Evolutionary conservation across 208 protist species (phyloP).

Genomic region (Leishmania aethiopica): DNA sequence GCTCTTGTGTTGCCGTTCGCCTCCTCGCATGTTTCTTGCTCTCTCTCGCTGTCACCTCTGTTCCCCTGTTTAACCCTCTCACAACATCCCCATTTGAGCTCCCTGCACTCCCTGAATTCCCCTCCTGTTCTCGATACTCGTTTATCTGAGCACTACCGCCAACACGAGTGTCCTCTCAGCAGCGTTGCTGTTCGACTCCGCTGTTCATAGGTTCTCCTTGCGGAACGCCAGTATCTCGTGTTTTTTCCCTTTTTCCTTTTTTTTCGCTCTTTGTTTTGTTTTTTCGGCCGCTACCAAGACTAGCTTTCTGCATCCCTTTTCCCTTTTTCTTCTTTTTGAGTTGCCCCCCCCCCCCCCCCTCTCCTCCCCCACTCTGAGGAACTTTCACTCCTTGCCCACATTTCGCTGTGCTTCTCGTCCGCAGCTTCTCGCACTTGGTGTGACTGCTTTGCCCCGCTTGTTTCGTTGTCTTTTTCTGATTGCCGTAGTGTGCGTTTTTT

Average conservation of each 20-base stretch:
- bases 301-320: too few species aligned
- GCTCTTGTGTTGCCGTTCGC: background rate
- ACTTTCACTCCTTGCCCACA: background rate
- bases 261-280: background rate
- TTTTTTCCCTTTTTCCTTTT: background rate
- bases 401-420: background rate
- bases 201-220: background rate
- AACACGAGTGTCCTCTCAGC: background rate
- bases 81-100: background rate
- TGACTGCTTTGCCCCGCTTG: background rate
- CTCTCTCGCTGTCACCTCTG: background rate
- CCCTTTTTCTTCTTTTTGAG: background rate
- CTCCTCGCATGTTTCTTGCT: background rate
- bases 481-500: background rate
- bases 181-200: background rate
- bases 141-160: background rate
- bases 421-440: background rate
- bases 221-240: background rate
- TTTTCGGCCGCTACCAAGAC: slow-evolving; percentile 1
- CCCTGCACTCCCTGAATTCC: background rate
- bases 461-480: slow-evolving; percentile 2
- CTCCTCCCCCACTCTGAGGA: background rate
- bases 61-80: background rate
- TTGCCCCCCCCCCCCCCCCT: background rate
- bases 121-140: background rate